These are phyloP conservation scores for Monilinia vaccinii-corymbosi DNA, from an alignment of 2,329 filamentous ascomycete species.

Conservation along the genomic window DNA sequence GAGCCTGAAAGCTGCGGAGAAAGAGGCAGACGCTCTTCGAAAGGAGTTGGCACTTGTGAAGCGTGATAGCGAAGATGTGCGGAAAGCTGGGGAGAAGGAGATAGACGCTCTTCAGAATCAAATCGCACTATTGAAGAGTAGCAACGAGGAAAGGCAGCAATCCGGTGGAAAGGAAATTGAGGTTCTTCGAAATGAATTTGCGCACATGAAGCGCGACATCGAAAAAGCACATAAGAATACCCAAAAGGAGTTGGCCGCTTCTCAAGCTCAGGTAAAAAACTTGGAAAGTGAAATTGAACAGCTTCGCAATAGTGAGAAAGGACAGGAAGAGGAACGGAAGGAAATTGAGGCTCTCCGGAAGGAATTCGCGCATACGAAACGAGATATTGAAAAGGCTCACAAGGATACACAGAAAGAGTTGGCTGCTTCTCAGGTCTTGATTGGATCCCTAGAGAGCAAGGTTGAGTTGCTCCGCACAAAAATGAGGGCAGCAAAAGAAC, in stretches of 20 bases:
- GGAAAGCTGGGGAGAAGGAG: constrained; percentile 26
- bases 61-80: constrained; percentile 35
- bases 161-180: constrained; percentile 40
- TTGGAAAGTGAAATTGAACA: constrained; percentile 13
- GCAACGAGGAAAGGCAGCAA: constrained; percentile 37
- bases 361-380: constrained; percentile 29
- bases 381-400: constrained; percentile 22
- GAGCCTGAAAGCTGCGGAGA: constrained; percentile 19
- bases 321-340: constrained; percentile 37
- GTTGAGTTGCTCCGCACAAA: constrained; percentile 30
- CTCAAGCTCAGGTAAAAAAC: constrained; percentile 55
- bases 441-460: constrained; percentile 41
- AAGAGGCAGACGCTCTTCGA: constrained; percentile 24
- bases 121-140: constrained; percentile 32
- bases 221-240: constrained; percentile 19
- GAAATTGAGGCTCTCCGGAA: constrained; percentile 32
- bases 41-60: constrained; percentile 31
- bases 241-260: constrained; percentile 29
- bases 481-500: constrained; percentile 58
- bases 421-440: constrained; percentile 45
- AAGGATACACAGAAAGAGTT: constrained; percentile 24
- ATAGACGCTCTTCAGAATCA: constrained; percentile 26
- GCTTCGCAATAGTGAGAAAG: constrained; percentile 32
- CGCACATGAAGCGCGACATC: constrained; percentile 26
- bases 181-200: constrained; percentile 30